A percentile compares a stretch with the other conserved stretches of the same genome.
phyloP scores from a whole-genome alignment of 2,329 filamentous ascomycete species.

The Botryotinia convoluta region DNA sequence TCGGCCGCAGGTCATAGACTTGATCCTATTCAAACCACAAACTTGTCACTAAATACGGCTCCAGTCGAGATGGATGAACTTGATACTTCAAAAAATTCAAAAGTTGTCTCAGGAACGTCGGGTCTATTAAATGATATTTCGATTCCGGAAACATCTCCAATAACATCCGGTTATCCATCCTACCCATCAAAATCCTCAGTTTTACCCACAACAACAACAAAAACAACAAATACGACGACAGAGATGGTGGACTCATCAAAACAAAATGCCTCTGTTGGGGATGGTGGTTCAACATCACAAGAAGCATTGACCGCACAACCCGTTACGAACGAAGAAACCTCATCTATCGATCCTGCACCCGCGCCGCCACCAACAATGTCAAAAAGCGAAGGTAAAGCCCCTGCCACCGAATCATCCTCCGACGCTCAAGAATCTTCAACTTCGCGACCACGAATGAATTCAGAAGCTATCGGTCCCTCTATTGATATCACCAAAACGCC shows the following conservation, averaged over 20 bases:
- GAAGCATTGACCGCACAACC: not conserved
- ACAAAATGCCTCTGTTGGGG: not conserved
- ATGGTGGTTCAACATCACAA: not conserved
- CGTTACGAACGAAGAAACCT: not conserved
- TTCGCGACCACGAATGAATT: not conserved
- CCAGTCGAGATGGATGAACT: constrained; percentile 10
- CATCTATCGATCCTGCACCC: not conserved
- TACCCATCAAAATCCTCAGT: not conserved
- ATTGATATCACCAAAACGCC: not conserved
- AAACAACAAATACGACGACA: not conserved
- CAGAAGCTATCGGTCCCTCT: constrained; percentile 7
- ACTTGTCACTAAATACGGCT: not conserved
- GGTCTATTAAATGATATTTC: constrained; percentile 15
- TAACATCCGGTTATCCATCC: not conserved
- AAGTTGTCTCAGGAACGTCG: constrained; percentile 10
- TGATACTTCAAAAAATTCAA: not conserved
- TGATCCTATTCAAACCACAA: not conserved
- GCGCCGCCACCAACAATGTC: constrained; percentile 1
- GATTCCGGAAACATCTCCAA: constrained; percentile 11
- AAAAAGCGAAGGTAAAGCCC: constrained; percentile 13
- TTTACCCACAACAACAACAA: not conserved
- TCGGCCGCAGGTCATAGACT: not conserved
- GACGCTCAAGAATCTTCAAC: not conserved
- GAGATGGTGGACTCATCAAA: not conserved
- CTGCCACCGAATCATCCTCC: not conserved